phyloP scores from a whole-genome alignment of 2,329 filamentous ascomycete species.

The Fusarium sp. region DNA sequence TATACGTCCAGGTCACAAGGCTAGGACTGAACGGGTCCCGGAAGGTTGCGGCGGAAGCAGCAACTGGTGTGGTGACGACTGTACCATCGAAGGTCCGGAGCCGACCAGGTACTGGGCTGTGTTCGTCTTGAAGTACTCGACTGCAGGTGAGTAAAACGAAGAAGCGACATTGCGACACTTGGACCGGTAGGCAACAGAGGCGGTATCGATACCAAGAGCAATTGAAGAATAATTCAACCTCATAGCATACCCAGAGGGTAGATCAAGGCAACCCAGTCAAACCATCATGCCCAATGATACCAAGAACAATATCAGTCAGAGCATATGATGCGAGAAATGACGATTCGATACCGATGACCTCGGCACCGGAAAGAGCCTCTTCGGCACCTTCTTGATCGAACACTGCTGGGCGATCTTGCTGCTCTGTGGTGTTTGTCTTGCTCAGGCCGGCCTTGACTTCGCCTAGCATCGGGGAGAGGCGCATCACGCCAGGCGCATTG shows the following conservation, averaged over 20 bases:
- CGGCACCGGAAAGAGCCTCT: background rate
- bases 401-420: background rate
- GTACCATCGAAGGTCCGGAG: no score
- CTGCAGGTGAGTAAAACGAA: no score
- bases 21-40: no score
- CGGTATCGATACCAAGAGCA: no score
- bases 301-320: background rate
- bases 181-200: no score
- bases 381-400: background rate
- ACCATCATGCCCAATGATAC: no score
- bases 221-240: no score
- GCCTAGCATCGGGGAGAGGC: background rate
- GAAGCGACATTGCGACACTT: no score
- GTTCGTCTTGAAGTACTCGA: no score
- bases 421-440: background rate
- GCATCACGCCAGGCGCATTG: background rate
- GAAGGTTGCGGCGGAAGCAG: background rate
- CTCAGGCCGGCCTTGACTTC: background rate
- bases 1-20: background rate
- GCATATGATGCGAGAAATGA: background rate
- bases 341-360: background rate
- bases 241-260: no score
- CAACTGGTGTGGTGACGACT: background rate
- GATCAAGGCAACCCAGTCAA: no score
- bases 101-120: no score